phyloP scores from a whole-genome alignment of 495 filamentous ascomycete species.

The Tuber brumale region DNA sequence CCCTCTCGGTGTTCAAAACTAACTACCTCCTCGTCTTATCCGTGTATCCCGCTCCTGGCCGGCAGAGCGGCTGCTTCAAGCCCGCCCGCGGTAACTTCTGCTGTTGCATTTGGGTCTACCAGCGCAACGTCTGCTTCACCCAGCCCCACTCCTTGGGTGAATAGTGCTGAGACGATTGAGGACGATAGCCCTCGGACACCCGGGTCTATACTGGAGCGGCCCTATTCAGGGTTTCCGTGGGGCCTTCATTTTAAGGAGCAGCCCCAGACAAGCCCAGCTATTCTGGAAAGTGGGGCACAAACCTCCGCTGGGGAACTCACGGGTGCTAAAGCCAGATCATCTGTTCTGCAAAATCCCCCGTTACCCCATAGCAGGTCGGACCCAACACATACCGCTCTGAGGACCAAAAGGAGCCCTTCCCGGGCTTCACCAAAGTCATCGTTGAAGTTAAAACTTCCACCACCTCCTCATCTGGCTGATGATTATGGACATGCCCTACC shows the following conservation, averaged over 20 bases:
- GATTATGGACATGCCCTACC: constrained; percentile 29
- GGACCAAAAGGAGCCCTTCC: constrained; percentile 22
- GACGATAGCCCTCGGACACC: constrained; percentile 31
- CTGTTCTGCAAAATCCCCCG: constrained; percentile 14
- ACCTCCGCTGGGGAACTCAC: neutral
- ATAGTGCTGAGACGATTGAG: constrained; percentile 32
- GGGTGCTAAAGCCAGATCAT: neutral
- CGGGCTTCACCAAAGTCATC: constrained; percentile 32
- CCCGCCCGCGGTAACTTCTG: constrained; percentile 34
- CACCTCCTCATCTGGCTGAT: constrained; percentile 30
- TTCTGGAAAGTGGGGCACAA: constrained; percentile 19
- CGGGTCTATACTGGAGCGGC: constrained; percentile 16
- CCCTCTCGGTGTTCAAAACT: constrained; percentile 31
- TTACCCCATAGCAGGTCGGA: constrained; percentile 19
- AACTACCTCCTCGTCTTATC: constrained; percentile 31
- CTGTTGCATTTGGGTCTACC: constrained; percentile 34
- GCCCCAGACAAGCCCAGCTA: constrained; percentile 25
- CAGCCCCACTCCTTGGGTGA: constrained; percentile 25
- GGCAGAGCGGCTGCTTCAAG: constrained; percentile 33
- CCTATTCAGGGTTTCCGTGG: constrained; percentile 27
- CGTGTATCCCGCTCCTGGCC: constrained; percentile 32
- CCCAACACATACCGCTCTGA: constrained; percentile 20
- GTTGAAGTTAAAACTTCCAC: constrained; percentile 36
- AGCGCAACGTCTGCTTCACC: constrained; percentile 33
- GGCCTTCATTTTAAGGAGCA: constrained; percentile 33